These are phyloP conservation scores for Eutypella sp. DNA, from an alignment of 2,329 filamentous ascomycete genomes.

Conservation along the genomic window DNA sequence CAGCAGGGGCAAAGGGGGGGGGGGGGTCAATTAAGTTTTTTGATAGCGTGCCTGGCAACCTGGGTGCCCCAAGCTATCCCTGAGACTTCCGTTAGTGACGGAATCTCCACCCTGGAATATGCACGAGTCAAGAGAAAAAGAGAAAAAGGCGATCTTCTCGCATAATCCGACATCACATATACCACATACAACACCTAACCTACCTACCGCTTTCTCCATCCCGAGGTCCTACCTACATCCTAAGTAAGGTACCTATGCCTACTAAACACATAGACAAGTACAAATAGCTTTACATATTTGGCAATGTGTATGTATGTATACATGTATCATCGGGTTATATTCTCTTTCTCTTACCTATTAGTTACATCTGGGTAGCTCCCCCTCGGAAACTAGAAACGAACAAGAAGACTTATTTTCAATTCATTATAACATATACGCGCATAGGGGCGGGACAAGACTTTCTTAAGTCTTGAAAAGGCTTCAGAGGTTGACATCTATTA, in stretches of 20 bases:
- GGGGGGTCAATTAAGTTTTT: conserved; percentile 2
- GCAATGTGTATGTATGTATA: not conserved
- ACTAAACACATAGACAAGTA: not conserved
- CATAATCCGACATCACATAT: not conserved
- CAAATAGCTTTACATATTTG: not conserved
- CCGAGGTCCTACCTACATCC: not conserved
- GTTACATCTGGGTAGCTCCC: too few relatives aligned
- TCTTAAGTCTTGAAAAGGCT: too few relatives aligned
- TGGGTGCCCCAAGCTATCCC: too few relatives aligned
- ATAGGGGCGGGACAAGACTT: too few relatives aligned
- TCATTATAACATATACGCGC: too few relatives aligned
- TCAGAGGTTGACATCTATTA: too few relatives aligned
- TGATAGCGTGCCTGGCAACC: too few relatives aligned
- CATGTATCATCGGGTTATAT: too few relatives aligned
- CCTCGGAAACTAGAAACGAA: too few relatives aligned
- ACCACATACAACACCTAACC: not conserved
- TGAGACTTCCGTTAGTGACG: conserved; percentile 24
- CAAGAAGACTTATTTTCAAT: too few relatives aligned
- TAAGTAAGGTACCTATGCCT: not conserved
- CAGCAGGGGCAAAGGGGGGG: not conserved
- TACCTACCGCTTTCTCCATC: not conserved
- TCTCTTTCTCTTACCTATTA: too few relatives aligned
- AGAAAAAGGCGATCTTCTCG: conserved; percentile 3
- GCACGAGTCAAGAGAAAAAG: conserved; percentile 12
- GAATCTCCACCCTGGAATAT: too few relatives aligned